A percentile compares a stretch with the other conserved stretches of the same genome.
These are phyloP conservation scores for Saccharomycopsis phalli DNA, from an alignment of 1,139 yeast species.

Conservation along the genomic window DNA sequence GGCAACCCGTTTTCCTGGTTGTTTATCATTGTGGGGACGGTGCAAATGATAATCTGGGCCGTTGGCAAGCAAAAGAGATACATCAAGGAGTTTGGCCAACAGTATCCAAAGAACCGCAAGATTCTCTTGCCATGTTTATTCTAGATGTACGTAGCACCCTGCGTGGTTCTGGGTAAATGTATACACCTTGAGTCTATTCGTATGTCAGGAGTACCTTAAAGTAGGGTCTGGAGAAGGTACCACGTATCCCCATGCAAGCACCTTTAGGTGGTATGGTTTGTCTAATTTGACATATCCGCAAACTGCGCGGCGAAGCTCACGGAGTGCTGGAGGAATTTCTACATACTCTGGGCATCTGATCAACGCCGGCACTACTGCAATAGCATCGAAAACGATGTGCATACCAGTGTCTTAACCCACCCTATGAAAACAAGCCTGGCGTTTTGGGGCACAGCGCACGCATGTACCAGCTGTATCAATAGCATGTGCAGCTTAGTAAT, in stretches of 20 bases:
- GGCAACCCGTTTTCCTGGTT: constrained; percentile 26
- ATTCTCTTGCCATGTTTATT: constrained; percentile 52
- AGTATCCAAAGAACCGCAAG: constrained; percentile 64
- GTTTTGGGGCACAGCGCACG: too few species aligned
- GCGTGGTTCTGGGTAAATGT: not conserved
- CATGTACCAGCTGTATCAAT: too few species aligned
- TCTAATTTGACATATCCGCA: not conserved
- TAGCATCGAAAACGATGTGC: too few species aligned
- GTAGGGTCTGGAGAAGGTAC: not conserved
- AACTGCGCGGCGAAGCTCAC: not conserved
- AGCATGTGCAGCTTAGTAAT: too few species aligned
- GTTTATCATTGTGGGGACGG: constrained; percentile 72
- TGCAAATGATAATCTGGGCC: constrained; percentile 56
- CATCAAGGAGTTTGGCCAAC: constrained; percentile 60
- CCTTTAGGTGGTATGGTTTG: not conserved
- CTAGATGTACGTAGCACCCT: constrained; percentile 20
- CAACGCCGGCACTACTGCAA: too few species aligned
- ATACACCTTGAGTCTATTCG: not conserved
- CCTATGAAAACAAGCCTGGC: too few species aligned
- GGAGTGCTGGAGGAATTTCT: not conserved
- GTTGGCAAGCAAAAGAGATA: constrained; percentile 49
- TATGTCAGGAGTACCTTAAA: not conserved
- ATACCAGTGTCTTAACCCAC: too few species aligned
- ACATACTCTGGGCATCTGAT: too few species aligned
- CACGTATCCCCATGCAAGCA: not conserved